Conservation (phyloP, 768 basidiomycete genomes). For the Dacryopinax primogenitus region DNA sequence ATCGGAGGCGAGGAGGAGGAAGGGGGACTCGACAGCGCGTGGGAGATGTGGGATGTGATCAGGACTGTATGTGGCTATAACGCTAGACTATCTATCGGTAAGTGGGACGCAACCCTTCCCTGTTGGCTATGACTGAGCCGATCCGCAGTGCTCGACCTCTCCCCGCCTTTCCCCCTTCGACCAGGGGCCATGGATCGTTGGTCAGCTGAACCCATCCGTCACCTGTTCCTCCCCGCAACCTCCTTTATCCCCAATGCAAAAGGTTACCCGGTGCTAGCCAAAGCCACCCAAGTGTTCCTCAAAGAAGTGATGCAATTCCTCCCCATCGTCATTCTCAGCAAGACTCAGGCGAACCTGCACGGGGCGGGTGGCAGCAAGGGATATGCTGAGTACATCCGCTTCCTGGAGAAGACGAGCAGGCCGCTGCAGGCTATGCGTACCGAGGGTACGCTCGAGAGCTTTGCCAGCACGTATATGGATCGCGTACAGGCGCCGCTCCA, state of each 20-base stretch:
- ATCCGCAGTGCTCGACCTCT: slow-evolving; percentile 71
- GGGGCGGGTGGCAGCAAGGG: slow-evolving; percentile 67
- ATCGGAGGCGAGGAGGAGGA: neutral
- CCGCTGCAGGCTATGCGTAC: slow-evolving; percentile 49
- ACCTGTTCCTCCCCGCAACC: slow-evolving; percentile 77
- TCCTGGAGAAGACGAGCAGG: slow-evolving; percentile 68
- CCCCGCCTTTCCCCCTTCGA: slow-evolving; percentile 71
- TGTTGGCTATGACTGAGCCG: neutral
- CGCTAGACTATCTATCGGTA: slow-evolving; percentile 58
- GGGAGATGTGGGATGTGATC: slow-evolving; percentile 99
- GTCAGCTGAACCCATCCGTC: slow-evolving; percentile 84
- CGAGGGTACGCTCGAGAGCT: slow-evolving; percentile 71
- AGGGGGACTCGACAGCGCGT: slow-evolving; percentile 35
- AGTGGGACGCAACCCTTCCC: slow-evolving; percentile 20
- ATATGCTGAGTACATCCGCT: slow-evolving; percentile 78
- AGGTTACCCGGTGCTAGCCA: slow-evolving; percentile 92
- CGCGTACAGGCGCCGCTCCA: slow-evolving; percentile 90
- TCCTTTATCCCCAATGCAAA: slow-evolving; percentile 92
- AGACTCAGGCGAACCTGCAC: slow-evolving; percentile 52
- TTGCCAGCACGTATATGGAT: slow-evolving; percentile 87
- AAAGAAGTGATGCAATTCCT: slow-evolving; percentile 80
- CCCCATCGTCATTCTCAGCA: slow-evolving; percentile 72
- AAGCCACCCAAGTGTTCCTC: slow-evolving; percentile 82
- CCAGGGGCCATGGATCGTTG: slow-evolving; percentile 69
- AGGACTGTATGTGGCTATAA: slow-evolving; percentile 80